phyloP scores from a whole-genome alignment of 2,329 filamentous ascomycete genomes.

The Neonectria coccinea region DNA sequence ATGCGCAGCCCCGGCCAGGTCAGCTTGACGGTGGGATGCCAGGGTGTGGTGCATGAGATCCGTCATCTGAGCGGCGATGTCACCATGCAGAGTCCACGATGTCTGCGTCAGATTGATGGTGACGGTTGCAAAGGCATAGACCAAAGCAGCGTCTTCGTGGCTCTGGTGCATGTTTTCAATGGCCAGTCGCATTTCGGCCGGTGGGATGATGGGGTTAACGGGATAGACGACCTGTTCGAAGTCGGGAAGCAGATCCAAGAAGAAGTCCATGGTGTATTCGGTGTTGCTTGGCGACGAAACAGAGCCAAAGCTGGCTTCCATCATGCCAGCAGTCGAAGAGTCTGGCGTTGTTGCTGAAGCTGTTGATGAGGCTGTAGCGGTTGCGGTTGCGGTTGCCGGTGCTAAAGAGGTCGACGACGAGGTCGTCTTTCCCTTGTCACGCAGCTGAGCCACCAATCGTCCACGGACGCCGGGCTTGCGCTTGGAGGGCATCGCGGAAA shows the following conservation, averaged over 20 bases:
- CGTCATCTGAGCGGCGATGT: slow-evolving; percentile 47
- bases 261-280: slow-evolving; percentile 48
- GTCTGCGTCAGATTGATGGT: slow-evolving; percentile 53
- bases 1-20: slow-evolving; percentile 41
- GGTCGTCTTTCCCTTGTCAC: slow-evolving; percentile 40
- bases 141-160: slow-evolving; percentile 51
- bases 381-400: neutral
- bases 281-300: slow-evolving; percentile 26
- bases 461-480: slow-evolving; percentile 51
- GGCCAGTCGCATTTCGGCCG: slow-evolving; percentile 47
- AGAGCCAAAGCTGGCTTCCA: slow-evolving; percentile 17
- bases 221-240: slow-evolving; percentile 54
- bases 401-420: slow-evolving; percentile 31
- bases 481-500: slow-evolving; percentile 49
- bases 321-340: slow-evolving; percentile 36
- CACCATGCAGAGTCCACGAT: slow-evolving; percentile 45
- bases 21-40: slow-evolving; percentile 47
- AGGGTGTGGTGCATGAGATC: slow-evolving; percentile 46
- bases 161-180: slow-evolving; percentile 50
- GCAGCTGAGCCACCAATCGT: slow-evolving; percentile 52
- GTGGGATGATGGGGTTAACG: slow-evolving; percentile 51
- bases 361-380: too few relatives aligned
- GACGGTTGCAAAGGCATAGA: slow-evolving; percentile 52
- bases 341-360: neutral
- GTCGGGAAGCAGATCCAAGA: slow-evolving; percentile 48